A percentile compares a stretch with the other conserved stretches of the same genome.
phyloP scores from a whole-genome alignment of 495 filamentous ascomycete species.

The Penicillium subrubescens region DNA sequence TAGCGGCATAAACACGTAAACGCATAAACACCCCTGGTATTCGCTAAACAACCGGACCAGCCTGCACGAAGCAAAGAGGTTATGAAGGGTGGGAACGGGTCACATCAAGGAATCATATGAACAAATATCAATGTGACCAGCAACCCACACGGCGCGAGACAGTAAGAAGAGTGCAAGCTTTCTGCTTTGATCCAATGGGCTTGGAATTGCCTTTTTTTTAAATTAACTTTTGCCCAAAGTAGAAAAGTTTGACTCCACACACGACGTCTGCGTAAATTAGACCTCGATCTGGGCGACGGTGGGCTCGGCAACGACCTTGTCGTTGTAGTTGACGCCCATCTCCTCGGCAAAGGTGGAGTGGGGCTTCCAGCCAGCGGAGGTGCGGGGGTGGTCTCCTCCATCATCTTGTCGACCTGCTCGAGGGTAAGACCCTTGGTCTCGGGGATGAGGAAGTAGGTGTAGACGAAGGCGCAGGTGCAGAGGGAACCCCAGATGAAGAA shows the following conservation, averaged over 20 bases:
- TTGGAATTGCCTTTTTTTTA: background rate
- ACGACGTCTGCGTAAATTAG: constrained; percentile 13
- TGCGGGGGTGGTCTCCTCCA: constrained; percentile 79
- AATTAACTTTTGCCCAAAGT: background rate
- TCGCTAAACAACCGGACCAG: constrained; percentile 18
- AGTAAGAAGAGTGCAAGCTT: background rate
- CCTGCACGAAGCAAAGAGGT: constrained; percentile 10
- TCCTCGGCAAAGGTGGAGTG: constrained; percentile 70
- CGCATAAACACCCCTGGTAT: constrained; percentile 22
- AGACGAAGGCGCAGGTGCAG: constrained; percentile 65
- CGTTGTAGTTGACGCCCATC: constrained; percentile 55
- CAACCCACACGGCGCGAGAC: background rate
- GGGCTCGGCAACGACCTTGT: constrained; percentile 37
- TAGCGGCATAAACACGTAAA: constrained; percentile 19
- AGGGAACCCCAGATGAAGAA: constrained; percentile 86
- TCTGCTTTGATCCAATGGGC: background rate
- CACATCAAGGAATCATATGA: too few species aligned
- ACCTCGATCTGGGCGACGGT: constrained; percentile 39
- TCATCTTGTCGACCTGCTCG: constrained; percentile 88
- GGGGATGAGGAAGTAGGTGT: constrained; percentile 78
- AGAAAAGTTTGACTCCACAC: background rate
- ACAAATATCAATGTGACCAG: background rate
- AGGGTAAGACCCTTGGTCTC: constrained; percentile 88
- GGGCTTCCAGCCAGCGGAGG: constrained; percentile 75
- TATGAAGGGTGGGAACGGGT: background rate